Evolutionary conservation across 139 green algal genomes (phyloP), one percentile per base, ranked within the genome.

Genomic region (Micromonas pusilla): DNA sequence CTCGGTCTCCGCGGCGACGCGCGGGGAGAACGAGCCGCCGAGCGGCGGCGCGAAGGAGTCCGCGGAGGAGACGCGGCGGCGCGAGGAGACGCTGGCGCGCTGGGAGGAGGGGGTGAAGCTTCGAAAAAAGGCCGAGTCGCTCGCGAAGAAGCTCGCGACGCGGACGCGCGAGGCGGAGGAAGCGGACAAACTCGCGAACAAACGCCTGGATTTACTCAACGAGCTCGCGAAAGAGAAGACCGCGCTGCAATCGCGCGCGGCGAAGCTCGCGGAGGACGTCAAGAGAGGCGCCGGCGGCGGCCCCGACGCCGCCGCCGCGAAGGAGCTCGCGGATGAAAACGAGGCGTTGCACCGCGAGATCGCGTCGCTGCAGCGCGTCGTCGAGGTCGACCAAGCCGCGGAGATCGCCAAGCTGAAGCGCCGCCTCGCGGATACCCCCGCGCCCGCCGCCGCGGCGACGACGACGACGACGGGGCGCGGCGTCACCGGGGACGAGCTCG

Each of bases 101-200:
- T 70, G 63, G 63, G 63, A 70, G 68, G 68, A 75, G 68, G 36
- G 30, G 25, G 38, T 38, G 21, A 57, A 31, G 68, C 4, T 75
- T 20, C 33, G 4, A 64, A 54, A 75, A 62, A 75, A 75, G 68
- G 4, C 30, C 1, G 9, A 75, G 3, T 16, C 26, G 9, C 68
- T 62, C n/a, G 1, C 2, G 23, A 57, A 54, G 2, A 54, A 75
- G 31, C 37, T 75, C 26, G 33, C 26, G 6, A 2, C 30, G 1
- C 36, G 26, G 30, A 62, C 38, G 21, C 1, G 28, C 20, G 38
- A 57, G 4, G n/a, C 25, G 30, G 32, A 54, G 2, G 68, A 57
- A 23, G 30, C 28, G 68, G 68, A 75, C 25, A 64, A 28, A 26
- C 25, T 30, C 1, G n/a, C n/a, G 25, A 26, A 23, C 21, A 57